These are phyloP conservation scores for Urtica urens DNA, from an alignment of 306 rosid species.

Conservation along the genomic window DNA sequence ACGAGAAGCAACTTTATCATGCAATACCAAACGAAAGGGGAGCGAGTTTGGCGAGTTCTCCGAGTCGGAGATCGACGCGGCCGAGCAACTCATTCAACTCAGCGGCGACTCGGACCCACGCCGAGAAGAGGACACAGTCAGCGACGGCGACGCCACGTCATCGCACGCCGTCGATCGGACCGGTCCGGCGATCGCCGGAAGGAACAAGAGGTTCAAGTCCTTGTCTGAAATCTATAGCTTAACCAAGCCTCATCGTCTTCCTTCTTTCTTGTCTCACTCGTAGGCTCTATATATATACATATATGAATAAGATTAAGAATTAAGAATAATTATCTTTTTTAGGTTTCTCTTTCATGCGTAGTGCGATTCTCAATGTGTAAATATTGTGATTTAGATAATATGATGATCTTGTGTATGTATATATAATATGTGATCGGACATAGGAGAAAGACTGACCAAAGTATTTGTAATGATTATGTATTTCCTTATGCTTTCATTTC, in stretches of 20 bases:
- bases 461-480: no score
- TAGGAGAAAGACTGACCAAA: no score
- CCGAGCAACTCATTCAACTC: constrained; percentile 32
- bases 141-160: constrained; percentile 5
- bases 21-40: background rate
- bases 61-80: constrained; percentile 26
- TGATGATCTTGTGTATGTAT: no score
- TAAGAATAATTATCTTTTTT: no score
- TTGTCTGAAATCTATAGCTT: constrained; percentile 13
- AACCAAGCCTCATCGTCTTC: constrained; percentile 17
- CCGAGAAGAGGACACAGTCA: constrained; percentile 6
- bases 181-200: background rate
- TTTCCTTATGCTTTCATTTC: no score
- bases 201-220: background rate
- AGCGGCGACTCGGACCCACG: constrained; percentile 24
- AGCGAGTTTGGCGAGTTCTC: constrained; percentile 2
- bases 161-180: constrained; percentile 20
- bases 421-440: no score
- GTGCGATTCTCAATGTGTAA: no score
- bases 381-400: no score
- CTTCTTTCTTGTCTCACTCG: no score
- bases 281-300: no score
- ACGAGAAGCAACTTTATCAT: background rate
- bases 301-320: no score
- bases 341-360: no score